phyloP scores from a whole-genome alignment of 345 rosid species.

The Salix dunnii region DNA sequence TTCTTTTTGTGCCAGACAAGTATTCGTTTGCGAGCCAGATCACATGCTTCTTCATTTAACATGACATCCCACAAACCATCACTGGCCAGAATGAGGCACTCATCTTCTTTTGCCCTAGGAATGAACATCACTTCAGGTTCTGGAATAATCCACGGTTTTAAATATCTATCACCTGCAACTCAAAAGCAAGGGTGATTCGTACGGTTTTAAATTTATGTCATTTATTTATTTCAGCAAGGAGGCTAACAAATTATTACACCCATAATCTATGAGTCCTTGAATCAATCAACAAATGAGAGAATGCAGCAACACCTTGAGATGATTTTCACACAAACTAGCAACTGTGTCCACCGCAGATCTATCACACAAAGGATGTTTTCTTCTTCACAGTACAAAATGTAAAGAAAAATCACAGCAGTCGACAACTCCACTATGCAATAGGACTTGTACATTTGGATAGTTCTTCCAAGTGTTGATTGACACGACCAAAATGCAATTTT shows the following conservation, averaged over 20 bases:
- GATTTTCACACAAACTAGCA: background rate
- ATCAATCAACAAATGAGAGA: too few relatives aligned
- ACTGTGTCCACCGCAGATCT: background rate
- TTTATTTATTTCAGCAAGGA: background rate
- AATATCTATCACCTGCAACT: conserved; percentile 79
- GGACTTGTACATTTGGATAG: background rate
- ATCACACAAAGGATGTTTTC: background rate
- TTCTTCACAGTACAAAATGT: background rate
- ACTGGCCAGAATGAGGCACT: conserved; percentile 82
- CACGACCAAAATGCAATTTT: background rate
- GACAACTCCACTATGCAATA: too few relatives aligned
- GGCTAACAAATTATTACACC: background rate
- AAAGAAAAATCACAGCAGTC: background rate
- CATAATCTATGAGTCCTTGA: background rate
- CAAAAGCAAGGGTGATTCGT: conserved; percentile 3
- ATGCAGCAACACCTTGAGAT: background rate
- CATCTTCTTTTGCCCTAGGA: conserved; percentile 85
- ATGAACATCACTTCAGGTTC: conserved; percentile 84
- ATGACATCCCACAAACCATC: conserved; percentile 98
- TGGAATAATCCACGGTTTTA: conserved; percentile 95
- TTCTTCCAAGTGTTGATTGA: background rate
- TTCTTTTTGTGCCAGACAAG: conserved; percentile 88
- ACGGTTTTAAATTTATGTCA: background rate
- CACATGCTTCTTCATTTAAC: conserved; percentile 88
- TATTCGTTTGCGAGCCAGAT: conserved; percentile 76